Base-by-base conservation (phyloP, 495 filamentous ascomycete species). In the Parachaetomium inaequale region DNA sequence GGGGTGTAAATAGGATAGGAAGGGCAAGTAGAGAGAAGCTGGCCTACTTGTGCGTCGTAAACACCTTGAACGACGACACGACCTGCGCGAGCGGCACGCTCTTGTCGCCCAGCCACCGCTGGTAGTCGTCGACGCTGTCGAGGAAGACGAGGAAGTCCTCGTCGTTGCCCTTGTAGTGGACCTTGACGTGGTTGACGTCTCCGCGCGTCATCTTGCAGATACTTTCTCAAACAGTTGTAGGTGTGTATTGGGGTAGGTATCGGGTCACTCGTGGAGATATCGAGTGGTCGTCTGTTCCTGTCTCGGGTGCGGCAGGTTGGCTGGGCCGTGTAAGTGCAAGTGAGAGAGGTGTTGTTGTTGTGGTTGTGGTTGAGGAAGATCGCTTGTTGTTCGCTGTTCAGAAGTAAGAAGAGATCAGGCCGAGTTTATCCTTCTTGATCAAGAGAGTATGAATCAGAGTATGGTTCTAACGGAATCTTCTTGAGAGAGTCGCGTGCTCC, bases 81-180 rank as follows among this genome's bases (percentile, higher is more conserved):
- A 98, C 91, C 64, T 96, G 84, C 2, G 87, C 81, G 23, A 98
- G 77, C 14, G 94, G 88, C 42, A 92, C 80, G 11, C 83, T 86
- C 68, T 85, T 85, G 79, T 98, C 93, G 17, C 75, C 77, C 77
- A 84, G 86, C 95, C 94, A 98, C 70, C 92, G 85, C 75, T 90
- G 78, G 61, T 92, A 82, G 43, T 82, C 81, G 25, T 88, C 73
- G 19, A 79, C 65, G 72, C 88, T 88, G 60, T 97, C 92, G 58
- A 95, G 81, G 74, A 96, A 91, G 80, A 97, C 82, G 73, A 98
- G 77, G 73, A 93, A 98, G 82, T 96, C 91, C 32, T 98, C 92
- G 25, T 84, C 81, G 57, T 80, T 78, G 80, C 94, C 93, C 81
- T 92, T 89, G 87, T 87, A 93, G 86, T 95, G 86, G 76, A 96